Evolutionary conservation across 73 alveolate species (phyloP).

Genomic region (Blepharisma japonicum): DNA sequence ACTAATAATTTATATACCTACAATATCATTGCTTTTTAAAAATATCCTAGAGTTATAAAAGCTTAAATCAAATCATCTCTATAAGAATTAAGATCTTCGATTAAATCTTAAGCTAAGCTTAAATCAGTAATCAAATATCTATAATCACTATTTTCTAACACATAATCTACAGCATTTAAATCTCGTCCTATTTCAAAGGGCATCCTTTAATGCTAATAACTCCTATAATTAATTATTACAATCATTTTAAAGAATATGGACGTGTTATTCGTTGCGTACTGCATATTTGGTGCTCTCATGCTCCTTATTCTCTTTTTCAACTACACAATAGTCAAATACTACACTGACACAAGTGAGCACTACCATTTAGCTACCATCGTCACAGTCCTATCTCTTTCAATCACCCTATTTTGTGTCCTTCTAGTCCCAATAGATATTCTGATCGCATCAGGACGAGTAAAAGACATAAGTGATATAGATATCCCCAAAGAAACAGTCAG

Average conservation of each 20-base stretch:
- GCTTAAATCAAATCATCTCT: too few relatives aligned
- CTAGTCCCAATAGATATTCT: conserved; percentile 60
- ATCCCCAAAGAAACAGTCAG: neutral
- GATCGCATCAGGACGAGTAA: conserved; percentile 22
- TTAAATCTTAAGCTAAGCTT: too few relatives aligned
- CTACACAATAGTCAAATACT: conserved; percentile 46
- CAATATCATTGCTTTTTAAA: too few relatives aligned
- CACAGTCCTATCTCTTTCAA: conserved; percentile 35
- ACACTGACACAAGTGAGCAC: conserved; percentile 52
- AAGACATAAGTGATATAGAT: conserved; percentile 5
- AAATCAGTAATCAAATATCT: too few relatives aligned
- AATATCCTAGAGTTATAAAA: too few relatives aligned
- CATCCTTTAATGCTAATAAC: too few relatives aligned
- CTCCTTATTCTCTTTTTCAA: conserved; percentile 26
- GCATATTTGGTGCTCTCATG: neutral
- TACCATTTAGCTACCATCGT: conserved; percentile 26
- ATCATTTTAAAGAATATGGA: neutral
- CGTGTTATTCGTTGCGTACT: neutral
- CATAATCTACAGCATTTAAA: too few relatives aligned
- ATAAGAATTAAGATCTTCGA: too few relatives aligned
- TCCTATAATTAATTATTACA: too few relatives aligned
- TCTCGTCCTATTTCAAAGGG: too few relatives aligned
- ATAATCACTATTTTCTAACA: too few relatives aligned
- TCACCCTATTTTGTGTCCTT: conserved; percentile 36
- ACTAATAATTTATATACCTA: too few relatives aligned